A percentile compares a stretch with the other conserved stretches of the same genome.
phyloP scores from a whole-genome alignment of 108 stramenopile genomes.

The Seminavis robusta region DNA sequence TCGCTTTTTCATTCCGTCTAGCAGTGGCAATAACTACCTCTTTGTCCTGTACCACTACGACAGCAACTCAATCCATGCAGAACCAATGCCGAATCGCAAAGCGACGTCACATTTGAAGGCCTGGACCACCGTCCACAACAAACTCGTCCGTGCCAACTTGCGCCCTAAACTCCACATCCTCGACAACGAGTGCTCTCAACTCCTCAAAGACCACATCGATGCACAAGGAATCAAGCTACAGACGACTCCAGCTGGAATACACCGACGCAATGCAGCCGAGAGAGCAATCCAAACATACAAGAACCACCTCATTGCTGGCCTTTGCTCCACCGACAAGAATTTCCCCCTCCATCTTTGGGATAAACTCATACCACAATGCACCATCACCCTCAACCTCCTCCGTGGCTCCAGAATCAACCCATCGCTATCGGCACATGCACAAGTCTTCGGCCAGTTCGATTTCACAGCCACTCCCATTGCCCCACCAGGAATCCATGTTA shows the following conservation, averaged over 20 bases:
- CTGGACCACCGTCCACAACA: slow-evolving; percentile 5
- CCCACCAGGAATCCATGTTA: slow-evolving; percentile 32
- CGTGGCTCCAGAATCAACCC: slow-evolving; percentile 17
- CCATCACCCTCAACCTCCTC: slow-evolving; percentile 38
- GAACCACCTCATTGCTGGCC: slow-evolving; percentile 39
- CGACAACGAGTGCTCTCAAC: slow-evolving; percentile 21
- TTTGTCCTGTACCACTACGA: slow-evolving; percentile 38
- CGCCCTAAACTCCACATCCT: slow-evolving; percentile 3
- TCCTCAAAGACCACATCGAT: slow-evolving; percentile 9
- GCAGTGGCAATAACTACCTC: slow-evolving; percentile 34
- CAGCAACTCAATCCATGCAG: slow-evolving; percentile 27
- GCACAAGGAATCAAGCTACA: slow-evolving; percentile 23
- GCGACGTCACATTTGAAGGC: not conserved
- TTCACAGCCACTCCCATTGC: slow-evolving; percentile 42
- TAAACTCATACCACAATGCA: slow-evolving; percentile 31
- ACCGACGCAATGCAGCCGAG: slow-evolving; percentile 44
- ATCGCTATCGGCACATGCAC: slow-evolving; percentile 11
- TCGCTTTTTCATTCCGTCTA: slow-evolving; percentile 15
- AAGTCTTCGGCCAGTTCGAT: slow-evolving; percentile 19
- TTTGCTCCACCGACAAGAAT: slow-evolving; percentile 17
- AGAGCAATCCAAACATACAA: slow-evolving; percentile 49
- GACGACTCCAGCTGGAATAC: slow-evolving; percentile 27
- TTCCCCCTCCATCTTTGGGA: slow-evolving; percentile 34
- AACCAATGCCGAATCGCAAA: slow-evolving; percentile 10
- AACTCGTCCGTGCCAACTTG: not conserved